phyloP scores from a whole-genome alignment of 192 early-diverging fungal species.

The Umbelopsis vinacea region DNA sequence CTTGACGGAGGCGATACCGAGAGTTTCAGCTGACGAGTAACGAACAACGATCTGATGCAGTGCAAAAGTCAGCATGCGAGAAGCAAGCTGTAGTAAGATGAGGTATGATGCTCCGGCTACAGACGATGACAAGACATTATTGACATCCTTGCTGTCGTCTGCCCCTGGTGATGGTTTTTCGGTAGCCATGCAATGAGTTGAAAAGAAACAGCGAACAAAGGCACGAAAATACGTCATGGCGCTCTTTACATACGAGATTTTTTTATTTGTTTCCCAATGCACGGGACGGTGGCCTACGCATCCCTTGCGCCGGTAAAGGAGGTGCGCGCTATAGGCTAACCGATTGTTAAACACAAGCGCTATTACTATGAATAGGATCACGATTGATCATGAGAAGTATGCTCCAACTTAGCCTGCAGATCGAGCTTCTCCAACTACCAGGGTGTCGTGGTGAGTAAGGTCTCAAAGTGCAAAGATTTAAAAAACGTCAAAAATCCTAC shows the following conservation, averaged over 20 bases:
- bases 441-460: neutral
- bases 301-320: too few species aligned
- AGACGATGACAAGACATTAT: conserved; percentile 53
- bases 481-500: neutral
- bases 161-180: neutral
- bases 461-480: neutral
- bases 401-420: conserved; percentile 16
- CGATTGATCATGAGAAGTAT: neutral
- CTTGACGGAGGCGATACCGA: conserved; percentile 83
- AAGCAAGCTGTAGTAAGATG: conserved; percentile 75
- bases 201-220: neutral
- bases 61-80: conserved; percentile 78
- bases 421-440: conserved; percentile 6
- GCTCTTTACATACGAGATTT: neutral
- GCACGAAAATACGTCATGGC: conserved; percentile 8
- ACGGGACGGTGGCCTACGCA: too few species aligned
- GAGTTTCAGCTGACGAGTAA: conserved; percentile 68
- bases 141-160: neutral
- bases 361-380: too few species aligned
- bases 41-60: conserved; percentile 81
- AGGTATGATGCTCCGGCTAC: conserved; percentile 78
- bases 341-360: too few species aligned
- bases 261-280: neutral
- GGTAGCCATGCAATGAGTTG: conserved; percentile 5
- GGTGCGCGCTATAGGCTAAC: too few species aligned